phyloP scores from a whole-genome alignment of 2,329 filamentous ascomycete genomes.

The Fusarium subtropicale region DNA sequence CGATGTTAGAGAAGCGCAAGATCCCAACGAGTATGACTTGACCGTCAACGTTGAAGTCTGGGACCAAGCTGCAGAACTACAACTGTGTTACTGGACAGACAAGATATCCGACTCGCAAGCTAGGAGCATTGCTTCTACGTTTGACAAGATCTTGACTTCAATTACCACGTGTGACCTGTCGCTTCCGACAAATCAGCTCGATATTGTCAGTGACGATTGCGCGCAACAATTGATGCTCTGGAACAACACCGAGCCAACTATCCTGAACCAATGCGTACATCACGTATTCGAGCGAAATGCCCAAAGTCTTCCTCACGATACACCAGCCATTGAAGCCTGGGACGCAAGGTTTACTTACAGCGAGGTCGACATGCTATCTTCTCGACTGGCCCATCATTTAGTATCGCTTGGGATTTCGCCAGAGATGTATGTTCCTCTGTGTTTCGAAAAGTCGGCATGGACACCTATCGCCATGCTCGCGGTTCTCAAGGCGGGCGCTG shows the following conservation, averaged over 20 bases:
- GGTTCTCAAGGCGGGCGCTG: constrained; percentile 52
- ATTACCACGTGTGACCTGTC: background rate
- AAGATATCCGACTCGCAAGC: constrained; percentile 37
- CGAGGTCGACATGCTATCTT: constrained; percentile 47
- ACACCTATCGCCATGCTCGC: constrained; percentile 50
- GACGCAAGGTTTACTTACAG: constrained; percentile 54
- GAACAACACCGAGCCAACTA: constrained; percentile 41
- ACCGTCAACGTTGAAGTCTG: constrained; percentile 42
- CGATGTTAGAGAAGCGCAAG: constrained; percentile 25
- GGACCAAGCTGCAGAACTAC: constrained; percentile 32
- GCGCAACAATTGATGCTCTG: constrained; percentile 35
- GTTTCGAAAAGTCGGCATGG: constrained; percentile 55
- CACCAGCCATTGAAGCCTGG: constrained; percentile 58
- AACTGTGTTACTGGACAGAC: constrained; percentile 43
- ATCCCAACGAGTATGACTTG: constrained; percentile 41
- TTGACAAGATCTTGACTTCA: constrained; percentile 32
- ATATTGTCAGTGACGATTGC: constrained; percentile 24
- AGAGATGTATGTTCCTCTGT: constrained; percentile 49
- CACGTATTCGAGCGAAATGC: constrained; percentile 55
- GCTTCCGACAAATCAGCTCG: constrained; percentile 34
- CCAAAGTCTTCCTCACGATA: constrained; percentile 42
- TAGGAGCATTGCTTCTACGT: constrained; percentile 33
- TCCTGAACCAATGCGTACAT: constrained; percentile 52
- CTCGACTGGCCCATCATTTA: constrained; percentile 52
- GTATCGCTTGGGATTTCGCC: constrained; percentile 48